A percentile compares a stretch with the other conserved stretches of the same genome.
Evolutionary conservation across 2,329 filamentous ascomycete species (phyloP).

Genomic region (Cladophialophora exuberans): DNA sequence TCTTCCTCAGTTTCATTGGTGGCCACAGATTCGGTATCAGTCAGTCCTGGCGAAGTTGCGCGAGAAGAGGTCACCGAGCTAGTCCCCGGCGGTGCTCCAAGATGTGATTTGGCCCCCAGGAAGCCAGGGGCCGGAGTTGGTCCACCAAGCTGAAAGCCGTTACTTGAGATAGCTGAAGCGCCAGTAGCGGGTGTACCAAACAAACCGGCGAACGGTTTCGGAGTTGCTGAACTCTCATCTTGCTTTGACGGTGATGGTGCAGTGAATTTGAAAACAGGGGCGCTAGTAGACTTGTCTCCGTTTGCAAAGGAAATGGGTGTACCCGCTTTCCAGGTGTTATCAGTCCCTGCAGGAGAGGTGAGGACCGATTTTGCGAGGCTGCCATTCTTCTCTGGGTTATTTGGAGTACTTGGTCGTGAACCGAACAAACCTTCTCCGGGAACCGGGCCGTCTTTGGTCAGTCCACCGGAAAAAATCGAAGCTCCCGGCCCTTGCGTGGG

Average conservation of each 20-base stretch:
- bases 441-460: slow-evolving; percentile 28
- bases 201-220: slow-evolving; percentile 38
- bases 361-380: slow-evolving; percentile 24
- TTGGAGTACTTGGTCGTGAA: slow-evolving; percentile 33
- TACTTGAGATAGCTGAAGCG: slow-evolving; percentile 27
- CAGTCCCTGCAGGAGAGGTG: slow-evolving; percentile 34
- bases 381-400: slow-evolving; percentile 24
- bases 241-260: slow-evolving; percentile 33
- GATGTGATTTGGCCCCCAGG: slow-evolving; percentile 35
- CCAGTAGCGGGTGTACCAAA: slow-evolving; percentile 35
- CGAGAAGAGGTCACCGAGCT: slow-evolving; percentile 47
- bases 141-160: slow-evolving; percentile 46
- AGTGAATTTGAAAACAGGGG: slow-evolving; percentile 36
- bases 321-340: slow-evolving; percentile 54
- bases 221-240: slow-evolving; percentile 23
- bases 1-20: slow-evolving; percentile 54
- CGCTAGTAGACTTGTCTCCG: slow-evolving; percentile 34
- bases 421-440: slow-evolving; percentile 38
- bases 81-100: slow-evolving; percentile 36
- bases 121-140: slow-evolving; percentile 32
- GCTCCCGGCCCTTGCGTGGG: slow-evolving; percentile 21
- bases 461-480: slow-evolving; percentile 29
- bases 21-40: slow-evolving; percentile 46
- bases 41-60: slow-evolving; percentile 51
- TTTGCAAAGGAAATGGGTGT: slow-evolving; percentile 53